These are phyloP conservation scores for Paracamarosporium sp. DNA, from an alignment of 2,329 filamentous ascomycete genomes.

Conservation along the genomic window DNA sequence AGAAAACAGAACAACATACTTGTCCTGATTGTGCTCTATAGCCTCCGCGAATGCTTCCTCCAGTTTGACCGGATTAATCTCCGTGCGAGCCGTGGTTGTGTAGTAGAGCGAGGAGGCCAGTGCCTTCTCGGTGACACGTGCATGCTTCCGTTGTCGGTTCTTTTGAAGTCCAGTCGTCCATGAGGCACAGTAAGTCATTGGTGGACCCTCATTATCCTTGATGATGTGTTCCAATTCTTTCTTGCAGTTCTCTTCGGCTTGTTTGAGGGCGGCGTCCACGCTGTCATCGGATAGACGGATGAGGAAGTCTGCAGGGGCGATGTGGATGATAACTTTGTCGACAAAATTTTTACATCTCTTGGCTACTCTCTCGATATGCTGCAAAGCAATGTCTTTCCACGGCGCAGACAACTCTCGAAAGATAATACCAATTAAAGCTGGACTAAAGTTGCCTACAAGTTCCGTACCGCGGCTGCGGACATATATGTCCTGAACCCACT, in stretches of 20 bases:
- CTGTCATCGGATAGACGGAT: conserved; percentile 46
- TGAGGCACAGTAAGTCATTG: conserved; percentile 66
- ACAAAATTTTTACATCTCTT: conserved; percentile 45
- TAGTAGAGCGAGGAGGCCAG: too few species aligned
- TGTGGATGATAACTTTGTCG: conserved; percentile 37
- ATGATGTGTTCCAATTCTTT: conserved; percentile 56
- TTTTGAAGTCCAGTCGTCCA: conserved; percentile 31
- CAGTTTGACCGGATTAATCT: background rate
- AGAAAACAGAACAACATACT: too few species aligned
- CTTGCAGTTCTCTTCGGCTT: conserved; percentile 37
- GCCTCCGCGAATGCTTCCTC: background rate
- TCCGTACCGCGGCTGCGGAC: conserved; percentile 59
- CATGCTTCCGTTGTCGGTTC: conserved; percentile 25
- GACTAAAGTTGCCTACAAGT: conserved; percentile 67
- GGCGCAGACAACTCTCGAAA: conserved; percentile 65
- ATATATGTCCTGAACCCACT: conserved; percentile 50
- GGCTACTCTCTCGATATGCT: conserved; percentile 48
- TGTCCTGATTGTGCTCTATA: too few species aligned
- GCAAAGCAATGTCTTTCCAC: conserved; percentile 55
- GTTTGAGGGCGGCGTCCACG: conserved; percentile 51
- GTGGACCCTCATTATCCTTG: conserved; percentile 54
- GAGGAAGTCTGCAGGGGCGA: conserved; percentile 51
- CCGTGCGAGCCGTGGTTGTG: too few species aligned
- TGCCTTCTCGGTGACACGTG: too few species aligned
- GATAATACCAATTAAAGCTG: conserved; percentile 63